Conservation (phyloP, 2,329 filamentous ascomycete genomes). For the Fusarium albidum region DNA sequence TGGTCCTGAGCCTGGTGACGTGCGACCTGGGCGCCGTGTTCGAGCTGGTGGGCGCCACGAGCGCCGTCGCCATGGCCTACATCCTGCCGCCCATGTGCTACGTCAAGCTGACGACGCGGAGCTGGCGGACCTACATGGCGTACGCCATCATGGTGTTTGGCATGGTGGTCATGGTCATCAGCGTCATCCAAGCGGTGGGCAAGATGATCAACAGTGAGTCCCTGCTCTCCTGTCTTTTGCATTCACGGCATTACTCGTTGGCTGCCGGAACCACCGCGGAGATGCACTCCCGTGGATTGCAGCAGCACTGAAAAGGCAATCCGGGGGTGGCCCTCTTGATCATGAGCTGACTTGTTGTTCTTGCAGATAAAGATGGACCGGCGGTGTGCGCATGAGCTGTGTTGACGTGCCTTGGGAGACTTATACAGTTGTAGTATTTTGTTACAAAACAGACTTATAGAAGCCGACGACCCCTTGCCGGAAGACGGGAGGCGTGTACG, state of each 20-base stretch:
- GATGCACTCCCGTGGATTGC: background rate
- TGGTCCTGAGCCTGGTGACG: slow-evolving; percentile 81
- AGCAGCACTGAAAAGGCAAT: background rate
- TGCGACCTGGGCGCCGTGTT: slow-evolving; percentile 96
- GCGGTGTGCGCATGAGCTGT: slow-evolving; percentile 34
- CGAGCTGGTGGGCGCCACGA: slow-evolving; percentile 94
- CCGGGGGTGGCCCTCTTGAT: background rate
- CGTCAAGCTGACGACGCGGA: slow-evolving; percentile 85
- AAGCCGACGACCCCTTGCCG: slow-evolving; percentile 17
- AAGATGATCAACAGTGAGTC: slow-evolving; percentile 67
- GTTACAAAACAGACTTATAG: slow-evolving; percentile 28
- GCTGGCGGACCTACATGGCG: slow-evolving; percentile 77
- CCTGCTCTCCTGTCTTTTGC: background rate
- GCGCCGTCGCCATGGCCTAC: slow-evolving; percentile 92
- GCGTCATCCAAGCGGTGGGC: slow-evolving; percentile 73
- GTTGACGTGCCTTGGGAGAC: background rate
- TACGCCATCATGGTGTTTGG: slow-evolving; percentile 82
- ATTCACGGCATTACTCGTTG: background rate
- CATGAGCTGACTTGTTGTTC: slow-evolving; percentile 21
- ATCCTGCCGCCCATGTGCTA: slow-evolving; percentile 95
- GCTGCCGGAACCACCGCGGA: background rate
- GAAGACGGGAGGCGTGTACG: slow-evolving; percentile 13
- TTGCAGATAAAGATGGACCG: slow-evolving; percentile 38
- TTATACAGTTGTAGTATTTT: slow-evolving; percentile 7
- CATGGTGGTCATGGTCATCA: slow-evolving; percentile 80